These are phyloP conservation scores for Haplosporangium sp. DNA, from an alignment of 371 early-diverging fungal species.

Conservation along the genomic window DNA sequence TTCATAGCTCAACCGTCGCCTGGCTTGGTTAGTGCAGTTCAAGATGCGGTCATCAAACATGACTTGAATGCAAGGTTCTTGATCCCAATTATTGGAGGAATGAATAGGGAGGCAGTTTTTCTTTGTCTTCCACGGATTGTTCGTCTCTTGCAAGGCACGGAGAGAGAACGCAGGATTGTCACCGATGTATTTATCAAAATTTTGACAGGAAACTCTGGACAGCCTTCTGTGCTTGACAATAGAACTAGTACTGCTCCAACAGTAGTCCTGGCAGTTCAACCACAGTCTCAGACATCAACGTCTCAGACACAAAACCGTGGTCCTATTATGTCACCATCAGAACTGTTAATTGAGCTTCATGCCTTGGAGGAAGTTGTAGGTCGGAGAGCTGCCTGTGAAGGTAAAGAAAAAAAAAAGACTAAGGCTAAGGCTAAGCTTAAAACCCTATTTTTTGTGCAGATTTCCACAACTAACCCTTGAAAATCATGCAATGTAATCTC, in stretches of 20 bases:
- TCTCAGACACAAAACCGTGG: slow-evolving; percentile 33
- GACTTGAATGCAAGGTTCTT: slow-evolving; percentile 77
- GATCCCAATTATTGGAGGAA: slow-evolving; percentile 72
- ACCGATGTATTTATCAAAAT: slow-evolving; percentile 70
- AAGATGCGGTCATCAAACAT: slow-evolving; percentile 63
- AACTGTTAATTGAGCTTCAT: slow-evolving; percentile 71
- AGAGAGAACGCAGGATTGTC: slow-evolving; percentile 66
- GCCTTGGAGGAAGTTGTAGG: slow-evolving; percentile 68
- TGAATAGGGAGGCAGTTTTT: slow-evolving; percentile 73
- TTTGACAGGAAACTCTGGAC: slow-evolving; percentile 54
- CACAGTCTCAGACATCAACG: slow-evolving; percentile 11
- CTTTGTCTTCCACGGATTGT: slow-evolving; percentile 71
- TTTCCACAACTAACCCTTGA: not conserved
- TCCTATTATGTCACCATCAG: slow-evolving; percentile 62
- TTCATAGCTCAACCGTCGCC: slow-evolving; percentile 63
- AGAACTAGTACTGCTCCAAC: slow-evolving; percentile 12
- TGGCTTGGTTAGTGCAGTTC: slow-evolving; percentile 73
- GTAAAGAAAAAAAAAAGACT: slow-evolving; percentile 38
- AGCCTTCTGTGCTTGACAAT: slow-evolving; percentile 11
- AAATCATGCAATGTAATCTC: not conserved
- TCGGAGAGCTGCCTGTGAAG: slow-evolving; percentile 64
- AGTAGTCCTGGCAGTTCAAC: not conserved
- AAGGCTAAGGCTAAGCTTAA: not conserved
- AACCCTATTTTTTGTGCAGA: not conserved
- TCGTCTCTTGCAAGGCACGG: slow-evolving; percentile 72